Conservation (phyloP, 2,329 filamentous ascomycete species). For the Penicillium vulpinum region DNA sequence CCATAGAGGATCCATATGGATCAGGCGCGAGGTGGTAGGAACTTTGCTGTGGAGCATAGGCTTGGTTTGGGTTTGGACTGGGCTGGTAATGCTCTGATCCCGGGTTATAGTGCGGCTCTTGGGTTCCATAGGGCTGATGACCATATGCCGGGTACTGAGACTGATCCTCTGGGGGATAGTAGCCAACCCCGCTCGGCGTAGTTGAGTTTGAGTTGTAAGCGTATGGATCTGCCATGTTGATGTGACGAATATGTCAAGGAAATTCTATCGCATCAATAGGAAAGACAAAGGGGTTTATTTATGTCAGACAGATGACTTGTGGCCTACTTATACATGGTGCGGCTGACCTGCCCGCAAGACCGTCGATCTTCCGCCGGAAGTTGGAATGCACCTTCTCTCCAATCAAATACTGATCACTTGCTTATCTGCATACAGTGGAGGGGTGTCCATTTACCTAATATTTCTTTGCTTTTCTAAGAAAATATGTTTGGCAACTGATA, state of each 20-base stretch:
- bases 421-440: constrained; percentile 1
- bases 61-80: constrained; percentile 22
- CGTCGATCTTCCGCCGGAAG: constrained; percentile 8
- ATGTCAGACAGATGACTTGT: constrained; percentile 16
- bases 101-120: constrained; percentile 17
- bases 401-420: constrained; percentile 11
- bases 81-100: constrained; percentile 25
- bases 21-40: constrained; percentile 27
- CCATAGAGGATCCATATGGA: constrained; percentile 30
- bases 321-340: constrained; percentile 13
- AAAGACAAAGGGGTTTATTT: background rate
- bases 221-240: constrained; percentile 55
- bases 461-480: background rate
- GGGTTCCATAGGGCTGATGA: constrained; percentile 23
- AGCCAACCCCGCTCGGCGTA: constrained; percentile 23
- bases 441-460: background rate
- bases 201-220: constrained; percentile 34
- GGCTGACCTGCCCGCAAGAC: constrained; percentile 32
- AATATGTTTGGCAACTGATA: constrained; percentile 10
- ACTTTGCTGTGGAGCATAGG: constrained; percentile 30
- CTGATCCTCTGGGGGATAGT: constrained; percentile 29
- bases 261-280: constrained; percentile 7
- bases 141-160: constrained; percentile 20
- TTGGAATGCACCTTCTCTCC: constrained; percentile 15
- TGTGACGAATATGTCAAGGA: constrained; percentile 5